Base-by-base conservation (phyloP, 2,329 filamentous ascomycete genomes). In the Conoideocrella luteorostrata region DNA sequence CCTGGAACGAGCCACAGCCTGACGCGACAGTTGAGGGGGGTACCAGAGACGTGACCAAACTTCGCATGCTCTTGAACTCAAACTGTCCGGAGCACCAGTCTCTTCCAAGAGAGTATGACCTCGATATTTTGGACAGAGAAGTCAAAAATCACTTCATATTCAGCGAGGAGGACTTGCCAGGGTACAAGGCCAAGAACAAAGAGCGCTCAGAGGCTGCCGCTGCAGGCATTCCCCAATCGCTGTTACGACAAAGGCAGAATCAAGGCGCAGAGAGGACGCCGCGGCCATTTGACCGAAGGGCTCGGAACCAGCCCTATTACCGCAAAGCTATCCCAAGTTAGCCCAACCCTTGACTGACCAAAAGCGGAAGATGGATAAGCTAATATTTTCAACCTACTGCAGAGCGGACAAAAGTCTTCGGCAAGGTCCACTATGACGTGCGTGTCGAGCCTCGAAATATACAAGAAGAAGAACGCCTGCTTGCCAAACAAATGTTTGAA, bases 61-160 rank as follows among this genome's bases (percentile, higher is more conserved):
- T 67, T 47, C 70, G 70, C 46, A 85, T 95, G 67, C 76, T 88
- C 49, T 73, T 95, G 34, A 71, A 75, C 55, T 73, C 74, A 18
- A 74, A 80, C 41, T 71, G 84, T 40, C 70, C 77, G 7, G 74
- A 80, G 50, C 88, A 95, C 60, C 76, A 84, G 53, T 68, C 75
- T 5, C 73, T 96, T n/a, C 89, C 90, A 10, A 88, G 88, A 58
- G 88, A 95, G 58, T 98, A 96, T 66, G 78, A 88, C 52, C 69
- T 97, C 46, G 82, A 88, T 37, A 74, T 88, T 37, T 82, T 66
- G 44, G 71, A 74, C 39, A 57, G 63, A 43, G 62, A 77, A n/a
- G 80, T 91, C 26, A 80, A 79, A 56, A 96, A 95, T 64, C 93
- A 89, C 17, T 95, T 86, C 60, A 72, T 97, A 45, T 98, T 98